Percentiles rank a stretch among this genome's conserved stretches.
Conservation (phyloP, 768 basidiomycete genomes). For the Suillus sp. region DNA sequence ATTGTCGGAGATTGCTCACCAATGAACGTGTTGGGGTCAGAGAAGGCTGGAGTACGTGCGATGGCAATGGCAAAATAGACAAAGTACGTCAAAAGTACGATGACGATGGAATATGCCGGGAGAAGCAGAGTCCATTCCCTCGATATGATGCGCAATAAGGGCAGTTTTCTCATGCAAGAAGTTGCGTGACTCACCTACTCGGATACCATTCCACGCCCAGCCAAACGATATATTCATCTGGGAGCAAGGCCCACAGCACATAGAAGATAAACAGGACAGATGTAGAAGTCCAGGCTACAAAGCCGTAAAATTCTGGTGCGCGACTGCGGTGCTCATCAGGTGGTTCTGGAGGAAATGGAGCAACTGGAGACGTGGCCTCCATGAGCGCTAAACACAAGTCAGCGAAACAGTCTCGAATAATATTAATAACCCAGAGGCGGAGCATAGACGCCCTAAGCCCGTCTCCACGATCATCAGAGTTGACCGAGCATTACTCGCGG, state of each 20-base stretch:
- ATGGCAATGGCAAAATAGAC: constrained; percentile 78
- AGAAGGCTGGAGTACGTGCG: constrained; percentile 67
- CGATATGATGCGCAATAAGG: constrained; percentile 9
- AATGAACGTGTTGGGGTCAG: constrained; percentile 64
- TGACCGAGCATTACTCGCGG: constrained; percentile 10
- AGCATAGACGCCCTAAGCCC: not conserved
- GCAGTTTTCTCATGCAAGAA: constrained; percentile 3
- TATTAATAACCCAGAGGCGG: not conserved
- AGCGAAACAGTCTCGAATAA: not conserved
- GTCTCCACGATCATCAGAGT: constrained; percentile 1
- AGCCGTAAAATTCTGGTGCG: constrained; percentile 88
- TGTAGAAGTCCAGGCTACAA: constrained; percentile 82
- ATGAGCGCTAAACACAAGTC: not conserved
- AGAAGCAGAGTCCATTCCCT: constrained; percentile 88
- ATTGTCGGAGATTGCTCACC: constrained; percentile 46
- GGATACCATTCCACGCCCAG: constrained; percentile 85
- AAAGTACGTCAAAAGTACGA: constrained; percentile 75
- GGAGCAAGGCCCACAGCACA: constrained; percentile 79
- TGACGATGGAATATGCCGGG: constrained; percentile 74
- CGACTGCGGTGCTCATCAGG: constrained; percentile 57
- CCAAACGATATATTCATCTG: constrained; percentile 66
- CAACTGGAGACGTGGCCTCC: constrained; percentile 48
- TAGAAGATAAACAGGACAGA: constrained; percentile 69
- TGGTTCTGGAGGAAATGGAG: constrained; percentile 41
- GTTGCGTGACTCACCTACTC: constrained; percentile 57